Percentiles rank a stretch among this genome's conserved stretches.
phyloP scores from a whole-genome alignment of 371 early-diverging fungal species.

The Mucor racemosus region DNA sequence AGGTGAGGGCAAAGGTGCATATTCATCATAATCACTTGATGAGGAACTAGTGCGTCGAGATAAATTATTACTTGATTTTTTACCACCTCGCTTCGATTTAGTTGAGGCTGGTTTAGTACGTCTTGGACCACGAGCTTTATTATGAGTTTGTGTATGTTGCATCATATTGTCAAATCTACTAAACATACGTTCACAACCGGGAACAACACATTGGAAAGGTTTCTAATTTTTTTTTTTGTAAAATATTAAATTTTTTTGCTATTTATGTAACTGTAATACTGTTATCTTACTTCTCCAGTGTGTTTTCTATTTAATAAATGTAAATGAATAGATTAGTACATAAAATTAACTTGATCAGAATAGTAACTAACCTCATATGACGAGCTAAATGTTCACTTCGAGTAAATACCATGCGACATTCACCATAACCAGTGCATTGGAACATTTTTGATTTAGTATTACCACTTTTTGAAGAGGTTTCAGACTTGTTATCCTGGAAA shows the following conservation, averaged over 20 bases:
- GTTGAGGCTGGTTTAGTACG: slow-evolving; percentile 10
- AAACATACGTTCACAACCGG: slow-evolving; percentile 55
- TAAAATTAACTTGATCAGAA: background rate
- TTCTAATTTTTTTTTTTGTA: slow-evolving; percentile 30
- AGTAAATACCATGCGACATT: slow-evolving; percentile 60
- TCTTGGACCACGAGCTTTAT: slow-evolving; percentile 23
- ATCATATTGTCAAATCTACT: slow-evolving; percentile 67
- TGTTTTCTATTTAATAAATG: slow-evolving; percentile 43
- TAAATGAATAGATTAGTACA: background rate
- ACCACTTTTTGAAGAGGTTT: slow-evolving; percentile 7
- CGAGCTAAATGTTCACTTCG: slow-evolving; percentile 59
- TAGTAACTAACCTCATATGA: slow-evolving; percentile 26
- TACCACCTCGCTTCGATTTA: slow-evolving; percentile 15
- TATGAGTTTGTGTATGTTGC: slow-evolving; percentile 61
- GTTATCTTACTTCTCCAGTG: slow-evolving; percentile 51
- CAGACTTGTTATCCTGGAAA: slow-evolving; percentile 17
- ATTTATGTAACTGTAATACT: background rate
- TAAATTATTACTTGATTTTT: slow-evolving; percentile 4
- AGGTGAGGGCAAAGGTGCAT: slow-evolving; percentile 22
- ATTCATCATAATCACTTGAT: slow-evolving; percentile 23
- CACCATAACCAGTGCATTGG: slow-evolving; percentile 56
- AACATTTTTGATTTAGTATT: slow-evolving; percentile 33
- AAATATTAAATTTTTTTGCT: background rate
- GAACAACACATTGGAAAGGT: slow-evolving; percentile 57
- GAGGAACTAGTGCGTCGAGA: slow-evolving; percentile 11